Conservation (phyloP, 257 asterid genomes). For the Nyctanthes arbortristis region DNA sequence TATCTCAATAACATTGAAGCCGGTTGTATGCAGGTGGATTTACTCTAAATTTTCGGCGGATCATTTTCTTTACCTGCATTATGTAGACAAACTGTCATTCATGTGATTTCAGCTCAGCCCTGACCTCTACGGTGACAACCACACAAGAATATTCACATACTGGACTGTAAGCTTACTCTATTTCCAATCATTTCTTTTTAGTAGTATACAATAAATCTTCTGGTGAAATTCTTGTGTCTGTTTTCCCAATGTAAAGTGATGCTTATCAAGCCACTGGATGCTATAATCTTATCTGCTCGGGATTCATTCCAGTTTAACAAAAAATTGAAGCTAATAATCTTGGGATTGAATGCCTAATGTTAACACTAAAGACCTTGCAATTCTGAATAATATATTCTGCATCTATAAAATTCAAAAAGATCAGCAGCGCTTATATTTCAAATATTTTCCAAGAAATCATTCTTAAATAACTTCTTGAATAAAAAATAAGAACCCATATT, state of each 20-base stretch:
- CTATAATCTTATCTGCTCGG: slow-evolving; percentile 90
- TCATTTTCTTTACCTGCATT: slow-evolving; percentile 5
- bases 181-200: background rate
- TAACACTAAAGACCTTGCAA: too few relatives aligned
- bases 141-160: slow-evolving; percentile 78
- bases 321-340: too few relatives aligned
- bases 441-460: too few relatives aligned
- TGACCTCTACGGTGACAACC: slow-evolving; percentile 80
- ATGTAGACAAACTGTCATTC: slow-evolving; percentile 16
- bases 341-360: too few relatives aligned
- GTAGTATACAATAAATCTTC: background rate
- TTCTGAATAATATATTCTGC: too few relatives aligned
- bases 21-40: slow-evolving; percentile 71
- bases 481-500: too few relatives aligned
- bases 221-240: background rate
- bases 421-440: too few relatives aligned
- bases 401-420: too few relatives aligned
- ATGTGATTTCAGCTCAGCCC: slow-evolving; percentile 66
- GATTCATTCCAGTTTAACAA: slow-evolving; percentile 63
- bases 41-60: background rate
- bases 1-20: slow-evolving; percentile 93
- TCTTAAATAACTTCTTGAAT: too few relatives aligned
- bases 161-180: slow-evolving; percentile 64
- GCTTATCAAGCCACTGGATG: slow-evolving; percentile 98
- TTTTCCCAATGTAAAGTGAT: slow-evolving; percentile 61